Evolutionary conservation across 805 yeast species (phyloP).

Genomic region (Cyberlindnera mycetangii): DNA sequence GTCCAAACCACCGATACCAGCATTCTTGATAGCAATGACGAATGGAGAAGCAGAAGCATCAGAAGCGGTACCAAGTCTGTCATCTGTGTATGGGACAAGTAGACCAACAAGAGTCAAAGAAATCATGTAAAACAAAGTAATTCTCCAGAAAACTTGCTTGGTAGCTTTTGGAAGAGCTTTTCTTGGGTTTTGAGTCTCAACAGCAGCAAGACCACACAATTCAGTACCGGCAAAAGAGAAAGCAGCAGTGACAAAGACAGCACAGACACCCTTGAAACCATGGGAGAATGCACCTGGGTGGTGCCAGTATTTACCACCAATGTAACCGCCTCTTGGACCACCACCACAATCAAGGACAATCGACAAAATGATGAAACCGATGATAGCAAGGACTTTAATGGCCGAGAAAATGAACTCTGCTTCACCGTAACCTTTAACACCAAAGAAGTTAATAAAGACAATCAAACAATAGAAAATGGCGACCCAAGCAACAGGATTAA

Average conservation of each 20-base stretch:
- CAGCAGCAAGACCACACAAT: slow-evolving; percentile 50
- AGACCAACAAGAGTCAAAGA: slow-evolving; percentile 58
- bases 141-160: slow-evolving; percentile 45
- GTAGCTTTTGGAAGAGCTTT: slow-evolving; percentile 59
- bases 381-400: slow-evolving; percentile 59
- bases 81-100: slow-evolving; percentile 54
- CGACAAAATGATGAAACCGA: slow-evolving; percentile 57
- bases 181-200: slow-evolving; percentile 56
- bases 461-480: slow-evolving; percentile 46
- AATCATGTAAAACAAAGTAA: slow-evolving; percentile 56
- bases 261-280: slow-evolving; percentile 46
- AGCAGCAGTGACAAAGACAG: slow-evolving; percentile 62
- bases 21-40: slow-evolving; percentile 57
- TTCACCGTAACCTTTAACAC: slow-evolving; percentile 53
- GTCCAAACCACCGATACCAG: slow-evolving; percentile 57
- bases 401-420: slow-evolving; percentile 59
- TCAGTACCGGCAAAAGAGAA: slow-evolving; percentile 70
- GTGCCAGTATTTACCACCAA: slow-evolving; percentile 44
- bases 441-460: slow-evolving; percentile 46
- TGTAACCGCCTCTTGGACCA: slow-evolving; percentile 44
- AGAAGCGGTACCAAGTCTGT: slow-evolving; percentile 50
- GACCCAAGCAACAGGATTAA: slow-evolving; percentile 46
- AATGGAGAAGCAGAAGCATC: slow-evolving; percentile 67
- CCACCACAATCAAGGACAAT: slow-evolving; percentile 61
- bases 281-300: slow-evolving; percentile 62